Evolutionary conservation across 129 eudicot species (phyloP).

Genomic region (Lonicera japonica): DNA sequence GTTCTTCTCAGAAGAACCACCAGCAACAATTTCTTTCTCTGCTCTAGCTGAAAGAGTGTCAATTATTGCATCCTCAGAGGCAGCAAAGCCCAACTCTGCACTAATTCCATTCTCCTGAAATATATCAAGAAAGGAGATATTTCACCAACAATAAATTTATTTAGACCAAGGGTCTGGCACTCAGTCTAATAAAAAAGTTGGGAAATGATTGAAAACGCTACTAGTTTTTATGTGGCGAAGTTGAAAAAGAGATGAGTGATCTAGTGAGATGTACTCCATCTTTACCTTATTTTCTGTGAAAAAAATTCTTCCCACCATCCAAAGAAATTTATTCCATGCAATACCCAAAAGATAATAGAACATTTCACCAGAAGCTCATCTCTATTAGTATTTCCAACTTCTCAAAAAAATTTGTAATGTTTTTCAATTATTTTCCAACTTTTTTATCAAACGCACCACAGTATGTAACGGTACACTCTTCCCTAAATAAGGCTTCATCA

Average conservation of each 20-base stretch:
- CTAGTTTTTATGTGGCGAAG: too few relatives aligned
- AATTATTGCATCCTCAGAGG: constrained; percentile 83
- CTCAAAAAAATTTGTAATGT: neutral
- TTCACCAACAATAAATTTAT: neutral
- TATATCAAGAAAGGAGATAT: constrained; percentile 8
- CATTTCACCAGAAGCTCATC: too few relatives aligned
- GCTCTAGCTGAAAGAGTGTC: constrained; percentile 72
- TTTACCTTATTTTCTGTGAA: too few relatives aligned
- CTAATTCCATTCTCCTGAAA: constrained; percentile 72
- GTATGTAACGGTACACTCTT: neutral
- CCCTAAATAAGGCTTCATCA: neutral
- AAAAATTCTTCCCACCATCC: too few relatives aligned
- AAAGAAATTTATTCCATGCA: too few relatives aligned
- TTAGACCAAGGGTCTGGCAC: too few relatives aligned
- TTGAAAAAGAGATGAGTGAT: too few relatives aligned
- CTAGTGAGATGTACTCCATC: too few relatives aligned
- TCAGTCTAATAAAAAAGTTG: too few relatives aligned
- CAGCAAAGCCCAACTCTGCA: constrained; percentile 89
- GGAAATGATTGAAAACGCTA: too few relatives aligned
- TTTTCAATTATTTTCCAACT: too few relatives aligned
- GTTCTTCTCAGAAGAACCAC: constrained; percentile 54
- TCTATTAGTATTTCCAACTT: neutral
- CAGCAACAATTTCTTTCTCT: constrained; percentile 80
- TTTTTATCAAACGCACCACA: too few relatives aligned
- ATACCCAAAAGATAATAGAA: neutral